Base-by-base conservation (phyloP, 2,329 filamentous ascomycete genomes). In the Periglandula ipomoeae region DNA sequence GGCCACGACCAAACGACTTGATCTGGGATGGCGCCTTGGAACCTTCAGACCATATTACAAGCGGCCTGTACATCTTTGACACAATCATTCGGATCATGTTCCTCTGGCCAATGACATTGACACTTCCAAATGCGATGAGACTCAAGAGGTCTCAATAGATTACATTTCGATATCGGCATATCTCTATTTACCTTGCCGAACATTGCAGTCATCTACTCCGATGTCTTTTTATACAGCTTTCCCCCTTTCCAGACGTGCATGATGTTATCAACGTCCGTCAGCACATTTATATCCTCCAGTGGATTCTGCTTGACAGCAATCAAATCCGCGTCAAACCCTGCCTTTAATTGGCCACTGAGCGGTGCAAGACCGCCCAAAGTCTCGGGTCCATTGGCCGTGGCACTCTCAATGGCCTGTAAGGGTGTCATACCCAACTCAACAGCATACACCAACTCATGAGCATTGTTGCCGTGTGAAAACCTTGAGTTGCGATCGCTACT, bases 321-420 rank as follows among this genome's bases (percentile, higher is more conserved):
- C 4, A 74, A 55, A 51, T 75, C 72, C 1, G 72, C 72, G 56
- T 74, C 71, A 43, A 72, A 75, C 1, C 71, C 71, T 19, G 54
- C 65, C 57, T 66, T 71, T 37, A 75, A 48, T 59, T 73, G 67
- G 0, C 72, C 72, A 4, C 69, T 68, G 56, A 65, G 66, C 1
- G 70, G 71, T 5, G 70, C 72, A 53, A 70, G 66, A 0, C 56
- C 61, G 1, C 68, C 70, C 1, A 75, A 56, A 2, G 65, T 72
- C 43, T 71, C 57, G 13, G 72, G 70, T 1, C 66, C 71, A 44
- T 56, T 58, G n/a, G 54, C 70, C 5, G 74, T 76, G 4, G 67
- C 71, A 26, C 71, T 69, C 57, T 77, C 71, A 51, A 79, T 75
- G 6, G 74, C 73, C 56, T 74, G 59, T 40, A 78, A 55, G 3